These are phyloP conservation scores for Tuctoria greenei DNA, from an alignment of 176 grass and related monocot genomes.

Conservation along the genomic window DNA sequence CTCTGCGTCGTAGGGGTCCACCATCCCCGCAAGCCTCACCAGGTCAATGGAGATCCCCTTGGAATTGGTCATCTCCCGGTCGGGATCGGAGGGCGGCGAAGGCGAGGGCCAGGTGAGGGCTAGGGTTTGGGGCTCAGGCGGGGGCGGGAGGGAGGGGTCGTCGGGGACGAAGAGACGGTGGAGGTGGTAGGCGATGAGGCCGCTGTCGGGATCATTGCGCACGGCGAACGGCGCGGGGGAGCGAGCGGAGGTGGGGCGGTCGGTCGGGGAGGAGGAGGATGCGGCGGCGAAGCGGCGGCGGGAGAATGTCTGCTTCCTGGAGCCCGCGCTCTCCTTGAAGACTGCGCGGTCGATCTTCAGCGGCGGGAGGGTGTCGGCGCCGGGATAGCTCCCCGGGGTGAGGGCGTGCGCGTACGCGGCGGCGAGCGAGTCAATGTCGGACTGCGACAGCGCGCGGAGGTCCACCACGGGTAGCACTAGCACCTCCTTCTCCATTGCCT, in stretches of 20 bases:
- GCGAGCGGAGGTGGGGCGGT: slow-evolving; percentile 22
- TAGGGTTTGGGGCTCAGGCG: slow-evolving; percentile 50
- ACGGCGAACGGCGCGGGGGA: slow-evolving; percentile 20
- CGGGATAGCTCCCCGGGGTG: slow-evolving; percentile 46
- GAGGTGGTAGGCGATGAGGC: slow-evolving; percentile 54
- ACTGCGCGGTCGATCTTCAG: slow-evolving; percentile 79
- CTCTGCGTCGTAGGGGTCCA: slow-evolving; percentile 60
- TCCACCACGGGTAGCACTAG: slow-evolving; percentile 72
- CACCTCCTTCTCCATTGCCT: slow-evolving; percentile 59
- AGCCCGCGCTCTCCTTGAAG: slow-evolving; percentile 96
- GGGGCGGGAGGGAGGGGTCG: slow-evolving; percentile 18
- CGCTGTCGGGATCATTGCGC: slow-evolving; percentile 10
- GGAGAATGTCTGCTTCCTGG: slow-evolving; percentile 86
- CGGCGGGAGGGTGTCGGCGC: slow-evolving; percentile 43
- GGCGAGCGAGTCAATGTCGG: slow-evolving; percentile 61
- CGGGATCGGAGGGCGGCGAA: slow-evolving; percentile 36
- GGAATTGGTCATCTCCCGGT: slow-evolving; percentile 59
- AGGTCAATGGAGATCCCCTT: slow-evolving; percentile 70
- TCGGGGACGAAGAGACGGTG: slow-evolving; percentile 50
- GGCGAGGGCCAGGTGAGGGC: not conserved
- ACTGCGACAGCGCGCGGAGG: slow-evolving; percentile 62
- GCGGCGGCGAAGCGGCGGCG: slow-evolving; percentile 59
- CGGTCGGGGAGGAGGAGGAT: slow-evolving; percentile 25
- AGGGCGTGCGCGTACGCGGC: slow-evolving; percentile 45
- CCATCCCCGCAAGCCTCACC: slow-evolving; percentile 44